These are phyloP conservation scores for Umbelopsis vinacea DNA, from an alignment of 192 early-diverging fungal species.

Conservation along the genomic window DNA sequence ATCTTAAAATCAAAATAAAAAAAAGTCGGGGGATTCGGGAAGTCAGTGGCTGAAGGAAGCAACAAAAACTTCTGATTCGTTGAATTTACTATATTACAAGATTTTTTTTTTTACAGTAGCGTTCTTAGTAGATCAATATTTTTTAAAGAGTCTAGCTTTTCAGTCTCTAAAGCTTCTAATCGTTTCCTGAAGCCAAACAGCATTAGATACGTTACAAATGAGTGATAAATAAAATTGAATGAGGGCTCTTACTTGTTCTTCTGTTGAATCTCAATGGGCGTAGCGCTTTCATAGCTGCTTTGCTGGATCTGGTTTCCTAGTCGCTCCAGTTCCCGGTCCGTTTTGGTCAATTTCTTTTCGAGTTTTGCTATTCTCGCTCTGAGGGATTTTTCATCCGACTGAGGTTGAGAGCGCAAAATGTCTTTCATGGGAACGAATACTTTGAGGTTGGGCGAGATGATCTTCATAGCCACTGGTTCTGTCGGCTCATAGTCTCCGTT, in stretches of 20 bases:
- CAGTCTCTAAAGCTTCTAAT: not conserved
- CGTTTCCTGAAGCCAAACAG: conserved; percentile 12
- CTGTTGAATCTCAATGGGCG: conserved; percentile 34
- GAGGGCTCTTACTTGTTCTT: conserved; percentile 40
- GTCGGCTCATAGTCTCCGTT: not conserved
- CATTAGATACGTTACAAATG: not conserved
- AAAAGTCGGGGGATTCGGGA: not conserved
- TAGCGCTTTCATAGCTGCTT: conserved; percentile 32
- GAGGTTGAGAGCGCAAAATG: conserved; percentile 33
- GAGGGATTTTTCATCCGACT: conserved; percentile 14
- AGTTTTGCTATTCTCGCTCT: conserved; percentile 27
- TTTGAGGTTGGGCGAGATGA: conserved; percentile 35
- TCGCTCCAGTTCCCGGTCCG: conserved; percentile 33
- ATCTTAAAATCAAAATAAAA: not conserved
- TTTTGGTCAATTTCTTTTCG: conserved; percentile 39
- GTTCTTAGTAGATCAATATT: conserved; percentile 24
- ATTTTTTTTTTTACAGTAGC: not conserved
- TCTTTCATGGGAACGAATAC: conserved; percentile 41
- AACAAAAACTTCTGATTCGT: not conserved
- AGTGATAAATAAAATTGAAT: not conserved
- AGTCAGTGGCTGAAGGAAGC: not conserved
- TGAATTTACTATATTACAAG: not conserved
- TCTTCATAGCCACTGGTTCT: conserved; percentile 19
- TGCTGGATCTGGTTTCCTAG: conserved; percentile 32
- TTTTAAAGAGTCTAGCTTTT: not conserved